phyloP scores from a whole-genome alignment of 2,329 filamentous ascomycete genomes.

The Hymenoscyphus salicellus region DNA sequence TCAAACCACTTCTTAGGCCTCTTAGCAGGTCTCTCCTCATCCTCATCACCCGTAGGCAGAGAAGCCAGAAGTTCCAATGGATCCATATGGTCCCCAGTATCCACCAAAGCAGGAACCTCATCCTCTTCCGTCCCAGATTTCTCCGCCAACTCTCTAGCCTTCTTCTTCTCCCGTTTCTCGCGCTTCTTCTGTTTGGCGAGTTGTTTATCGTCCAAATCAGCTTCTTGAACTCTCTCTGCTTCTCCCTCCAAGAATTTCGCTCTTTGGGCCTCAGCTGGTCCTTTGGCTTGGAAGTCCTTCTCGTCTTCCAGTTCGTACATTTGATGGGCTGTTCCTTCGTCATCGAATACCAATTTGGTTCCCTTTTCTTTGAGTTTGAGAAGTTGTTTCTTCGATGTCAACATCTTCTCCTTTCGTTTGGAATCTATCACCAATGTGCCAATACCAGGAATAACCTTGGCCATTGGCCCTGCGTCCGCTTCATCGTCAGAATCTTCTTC shows the following conservation, averaged over 20 bases:
- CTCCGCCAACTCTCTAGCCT: slow-evolving; percentile 60
- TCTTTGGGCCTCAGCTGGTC: slow-evolving; percentile 72
- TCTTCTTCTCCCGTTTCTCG: slow-evolving; percentile 73
- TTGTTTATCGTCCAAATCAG: slow-evolving; percentile 80
- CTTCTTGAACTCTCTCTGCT: slow-evolving; percentile 64
- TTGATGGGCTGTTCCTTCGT: slow-evolving; percentile 80
- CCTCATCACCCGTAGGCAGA: slow-evolving; percentile 49
- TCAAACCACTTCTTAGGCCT: slow-evolving; percentile 79
- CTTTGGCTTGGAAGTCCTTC: slow-evolving; percentile 71
- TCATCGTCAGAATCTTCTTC: slow-evolving; percentile 47
- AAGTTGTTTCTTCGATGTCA: slow-evolving; percentile 91
- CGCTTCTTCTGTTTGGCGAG: slow-evolving; percentile 72
- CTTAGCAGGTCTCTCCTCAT: slow-evolving; percentile 49
- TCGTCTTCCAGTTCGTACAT: slow-evolving; percentile 88
- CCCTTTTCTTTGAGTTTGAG: slow-evolving; percentile 86
- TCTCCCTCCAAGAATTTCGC: slow-evolving; percentile 76
- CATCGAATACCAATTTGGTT: slow-evolving; percentile 84
- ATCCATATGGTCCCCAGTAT: slow-evolving; percentile 47
- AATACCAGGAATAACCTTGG: slow-evolving; percentile 63
- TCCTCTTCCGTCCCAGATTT: slow-evolving; percentile 38
- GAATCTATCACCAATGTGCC: slow-evolving; percentile 83
- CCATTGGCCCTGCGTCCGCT: slow-evolving; percentile 40
- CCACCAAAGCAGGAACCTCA: slow-evolving; percentile 30
- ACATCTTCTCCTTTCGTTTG: slow-evolving; percentile 91
- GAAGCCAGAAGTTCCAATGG: slow-evolving; percentile 57